Conservation (phyloP, 2,329 filamentous ascomycete genomes). For the Talaromyces marneffei region DNA sequence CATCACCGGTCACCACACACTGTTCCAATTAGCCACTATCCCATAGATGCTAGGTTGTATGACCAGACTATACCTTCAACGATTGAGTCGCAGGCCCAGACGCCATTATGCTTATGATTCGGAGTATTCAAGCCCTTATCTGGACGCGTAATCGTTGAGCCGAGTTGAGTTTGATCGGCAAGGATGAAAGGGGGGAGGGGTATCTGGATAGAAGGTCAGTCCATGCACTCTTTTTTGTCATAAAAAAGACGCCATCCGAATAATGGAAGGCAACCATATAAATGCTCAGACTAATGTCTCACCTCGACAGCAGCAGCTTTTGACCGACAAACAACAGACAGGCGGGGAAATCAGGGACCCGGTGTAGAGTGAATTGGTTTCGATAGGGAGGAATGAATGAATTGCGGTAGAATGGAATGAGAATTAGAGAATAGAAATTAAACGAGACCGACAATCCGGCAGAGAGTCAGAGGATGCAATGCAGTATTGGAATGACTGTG, state of each 20-base stretch:
- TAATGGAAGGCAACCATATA: not conserved
- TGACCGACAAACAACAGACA: not conserved
- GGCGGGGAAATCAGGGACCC: not conserved
- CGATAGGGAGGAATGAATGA: not conserved
- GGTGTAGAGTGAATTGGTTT: not conserved
- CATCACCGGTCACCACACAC: slow-evolving; percentile 98
- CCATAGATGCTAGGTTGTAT: not conserved
- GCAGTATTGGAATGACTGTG: not conserved
- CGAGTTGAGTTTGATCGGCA: not conserved
- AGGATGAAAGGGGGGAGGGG: not conserved
- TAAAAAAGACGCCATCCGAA: no score
- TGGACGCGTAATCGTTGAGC: not conserved
- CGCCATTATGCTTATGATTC: slow-evolving; percentile 51
- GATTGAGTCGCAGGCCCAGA: slow-evolving; percentile 81
- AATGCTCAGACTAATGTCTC: not conserved
- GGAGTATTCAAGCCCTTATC: not conserved
- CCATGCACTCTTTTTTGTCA: not conserved
- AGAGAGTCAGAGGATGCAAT: not conserved
- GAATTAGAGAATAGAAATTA: not conserved
- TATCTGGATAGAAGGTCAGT: not conserved
- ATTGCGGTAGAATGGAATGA: not conserved
- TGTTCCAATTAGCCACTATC: slow-evolving; percentile 44
- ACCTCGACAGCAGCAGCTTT: not conserved
- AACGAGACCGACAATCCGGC: not conserved
- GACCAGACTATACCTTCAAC: slow-evolving; percentile 64